Base-by-base conservation (phyloP, 768 basidiomycete genomes). In the Tulasnella sp. region DNA sequence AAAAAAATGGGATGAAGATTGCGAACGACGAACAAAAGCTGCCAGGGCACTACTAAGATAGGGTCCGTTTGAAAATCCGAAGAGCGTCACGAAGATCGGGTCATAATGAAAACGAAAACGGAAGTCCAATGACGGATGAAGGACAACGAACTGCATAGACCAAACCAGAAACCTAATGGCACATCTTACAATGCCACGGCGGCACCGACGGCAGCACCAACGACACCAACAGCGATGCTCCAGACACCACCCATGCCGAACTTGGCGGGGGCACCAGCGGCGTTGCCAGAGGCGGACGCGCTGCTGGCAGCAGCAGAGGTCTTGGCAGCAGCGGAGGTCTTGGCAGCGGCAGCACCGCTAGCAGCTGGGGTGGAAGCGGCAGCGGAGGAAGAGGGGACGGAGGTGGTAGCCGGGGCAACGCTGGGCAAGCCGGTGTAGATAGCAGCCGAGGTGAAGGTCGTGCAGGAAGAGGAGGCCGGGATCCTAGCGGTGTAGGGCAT, bases 381-480 rank as follows among this genome's bases (percentile, higher is more conserved):
- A 3, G 54, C 11, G 31, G 77, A 31, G 7, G 77, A 44, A 9
- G 76, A 7, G 11, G 77, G 37, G 16, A 40, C 54, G 64, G 8
- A 20, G 48, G 58, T 37, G 44, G 77, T 60, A 31, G 77, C 77
- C 2, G 41, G 22, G 58, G 48, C 16, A 14, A 41, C 3, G n/a
- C 60, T 11, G 37, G 79, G 69, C 31, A 14, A 9, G 31, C 50
- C 82, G 72, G 72, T 75, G 80, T 78, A 84, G 34, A 84, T 74
- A 9, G 81, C 80, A 37, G 82, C 60, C 22, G 84, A 84, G 3
- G 46, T 31, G 80, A 79, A 84, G 20, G 83, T 80, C 9, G 79
- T 76, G 84, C 85, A 86, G 24, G 64, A 34, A 24, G 85, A 85
- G 2, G 84, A 81, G 4, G 84, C 78, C 11, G 85, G 85, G 31